These are phyloP conservation scores for Kluyveromyces nonfermentans DNA, from an alignment of 805 yeast species.

Conservation along the genomic window DNA sequence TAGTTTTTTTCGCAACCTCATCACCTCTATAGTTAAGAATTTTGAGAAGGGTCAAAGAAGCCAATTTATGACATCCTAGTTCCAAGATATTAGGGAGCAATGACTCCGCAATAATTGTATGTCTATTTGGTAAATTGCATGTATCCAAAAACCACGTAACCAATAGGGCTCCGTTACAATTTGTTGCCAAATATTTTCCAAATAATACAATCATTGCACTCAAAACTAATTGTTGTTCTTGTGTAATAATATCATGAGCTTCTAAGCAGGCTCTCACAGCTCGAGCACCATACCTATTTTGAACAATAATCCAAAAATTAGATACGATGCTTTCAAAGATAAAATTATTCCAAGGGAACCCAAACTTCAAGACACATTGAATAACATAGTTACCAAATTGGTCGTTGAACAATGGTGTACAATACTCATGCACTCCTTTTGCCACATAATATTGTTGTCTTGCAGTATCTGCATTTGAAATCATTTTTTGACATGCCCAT, in stretches of 20 bases:
- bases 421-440: conserved; percentile 63
- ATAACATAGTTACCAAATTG: conserved; percentile 96
- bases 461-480: conserved; percentile 58
- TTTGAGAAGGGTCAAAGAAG: conserved; percentile 73
- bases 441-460: conserved; percentile 59
- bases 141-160: conserved; percentile 94
- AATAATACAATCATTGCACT: conserved; percentile 71
- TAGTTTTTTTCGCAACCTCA: conserved; percentile 45
- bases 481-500: conserved; percentile 97
- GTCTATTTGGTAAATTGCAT: conserved; percentile 55
- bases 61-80: conserved; percentile 73
- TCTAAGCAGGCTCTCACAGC: conserved; percentile 92
- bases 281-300: conserved; percentile 89
- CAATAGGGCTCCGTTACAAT: conserved; percentile 79
- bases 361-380: conserved; percentile 88
- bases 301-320: conserved; percentile 70
- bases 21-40: conserved; percentile 63
- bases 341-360: conserved; percentile 80
- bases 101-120: conserved; percentile 51
- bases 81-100: conserved; percentile 52
- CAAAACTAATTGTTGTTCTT: conserved; percentile 60
- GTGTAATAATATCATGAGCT: conserved; percentile 49
- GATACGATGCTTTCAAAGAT: conserved; percentile 75
- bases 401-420: conserved; percentile 81
- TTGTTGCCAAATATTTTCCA: conserved; percentile 69